phyloP scores from a whole-genome alignment of 2,329 filamentous ascomycete genomes.

The Daldinia eschscholtzii region DNA sequence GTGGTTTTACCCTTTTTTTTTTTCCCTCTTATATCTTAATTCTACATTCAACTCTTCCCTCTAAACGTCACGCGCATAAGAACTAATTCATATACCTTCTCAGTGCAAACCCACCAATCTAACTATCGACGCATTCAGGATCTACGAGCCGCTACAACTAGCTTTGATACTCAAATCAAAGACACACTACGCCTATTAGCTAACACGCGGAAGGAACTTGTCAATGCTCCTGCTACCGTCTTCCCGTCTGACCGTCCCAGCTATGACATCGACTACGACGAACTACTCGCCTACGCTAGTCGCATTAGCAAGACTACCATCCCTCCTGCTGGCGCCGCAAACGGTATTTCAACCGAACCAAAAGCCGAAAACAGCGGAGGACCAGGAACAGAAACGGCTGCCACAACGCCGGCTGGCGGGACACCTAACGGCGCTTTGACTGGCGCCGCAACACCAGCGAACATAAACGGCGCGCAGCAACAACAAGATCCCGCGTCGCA shows the following conservation, averaged over 20 bases:
- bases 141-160: conserved; percentile 74
- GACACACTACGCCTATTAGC: conserved; percentile 77
- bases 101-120: conserved; percentile 80
- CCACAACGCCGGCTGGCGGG: conserved; percentile 46
- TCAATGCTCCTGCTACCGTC: conserved; percentile 69
- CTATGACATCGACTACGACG: conserved; percentile 74
- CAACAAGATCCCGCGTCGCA: conserved; percentile 1
- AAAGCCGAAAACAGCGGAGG: conserved; percentile 41
- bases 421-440: conserved; percentile 46
- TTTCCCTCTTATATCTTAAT: not conserved
- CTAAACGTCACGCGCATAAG: not conserved
- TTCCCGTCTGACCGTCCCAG: conserved; percentile 64
- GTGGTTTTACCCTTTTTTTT: conserved; percentile 20
- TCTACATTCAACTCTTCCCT: not conserved
- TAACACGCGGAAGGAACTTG: conserved; percentile 78
- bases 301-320: conserved; percentile 85
- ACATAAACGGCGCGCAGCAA: conserved; percentile 18
- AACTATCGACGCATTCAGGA: conserved; percentile 77
- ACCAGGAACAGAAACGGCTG: conserved; percentile 46
- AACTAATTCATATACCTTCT: not conserved
- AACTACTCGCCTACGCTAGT: conserved; percentile 82
- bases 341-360: conserved; percentile 55
- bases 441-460: conserved; percentile 6
- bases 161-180: conserved; percentile 79
- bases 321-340: conserved; percentile 69